Evolutionary conservation across 2,329 filamentous ascomycete genomes (phyloP).

Genomic region (Xenosphaeropsis pyriputrescens): DNA sequence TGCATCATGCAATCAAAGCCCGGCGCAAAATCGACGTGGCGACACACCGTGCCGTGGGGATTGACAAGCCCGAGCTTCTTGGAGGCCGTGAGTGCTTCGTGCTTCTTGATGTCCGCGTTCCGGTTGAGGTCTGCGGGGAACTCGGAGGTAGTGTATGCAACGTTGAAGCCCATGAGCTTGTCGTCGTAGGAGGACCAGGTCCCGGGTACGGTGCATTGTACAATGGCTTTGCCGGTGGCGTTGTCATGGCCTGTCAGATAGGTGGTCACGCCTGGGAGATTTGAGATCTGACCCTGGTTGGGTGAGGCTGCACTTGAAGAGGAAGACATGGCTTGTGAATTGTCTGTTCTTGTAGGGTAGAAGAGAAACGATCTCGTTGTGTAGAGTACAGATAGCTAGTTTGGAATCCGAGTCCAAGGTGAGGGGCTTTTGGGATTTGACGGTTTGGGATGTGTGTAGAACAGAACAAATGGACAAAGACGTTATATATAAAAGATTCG

Average conservation of each 20-base stretch:
- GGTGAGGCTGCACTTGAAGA: too few species aligned
- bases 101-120: slow-evolving; percentile 24
- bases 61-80: slow-evolving; percentile 1
- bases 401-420: too few species aligned
- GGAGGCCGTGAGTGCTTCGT: slow-evolving; percentile 16
- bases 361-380: too few species aligned
- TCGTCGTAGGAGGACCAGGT: slow-evolving; percentile 6
- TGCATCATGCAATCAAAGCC: slow-evolving; percentile 19
- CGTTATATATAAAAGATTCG: too few species aligned
- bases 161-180: slow-evolving; percentile 5
- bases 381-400: too few species aligned
- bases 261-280: too few species aligned
- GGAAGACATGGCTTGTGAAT: too few species aligned
- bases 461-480: too few species aligned
- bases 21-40: slow-evolving; percentile 8
- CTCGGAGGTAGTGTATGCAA: slow-evolving; percentile 25
- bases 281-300: too few species aligned
- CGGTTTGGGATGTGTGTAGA: too few species aligned
- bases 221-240: slow-evolving; percentile 19
- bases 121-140: slow-evolving; percentile 24
- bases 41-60: slow-evolving; percentile 4
- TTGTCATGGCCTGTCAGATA: slow-evolving; percentile 21
- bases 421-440: too few species aligned
- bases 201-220: slow-evolving; percentile 18
- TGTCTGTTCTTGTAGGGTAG: too few species aligned